Evolutionary conservation across 2,329 filamentous ascomycete genomes (phyloP).

Genomic region (Aschersonia sp.): DNA sequence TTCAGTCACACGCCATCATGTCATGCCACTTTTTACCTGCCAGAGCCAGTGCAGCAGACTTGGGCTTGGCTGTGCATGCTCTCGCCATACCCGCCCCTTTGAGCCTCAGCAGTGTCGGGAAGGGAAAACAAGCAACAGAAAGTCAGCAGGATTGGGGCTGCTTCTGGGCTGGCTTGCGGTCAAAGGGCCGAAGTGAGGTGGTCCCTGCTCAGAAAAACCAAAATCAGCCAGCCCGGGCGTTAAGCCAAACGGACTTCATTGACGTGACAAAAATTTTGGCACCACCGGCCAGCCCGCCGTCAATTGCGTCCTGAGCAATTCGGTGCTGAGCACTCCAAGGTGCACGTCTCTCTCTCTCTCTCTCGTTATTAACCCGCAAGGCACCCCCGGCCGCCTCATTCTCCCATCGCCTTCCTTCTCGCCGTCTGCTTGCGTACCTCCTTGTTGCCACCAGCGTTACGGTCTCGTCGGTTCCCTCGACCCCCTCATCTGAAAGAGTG

Average conservation of each 20-base stretch:
- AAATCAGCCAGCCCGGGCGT: not conserved
- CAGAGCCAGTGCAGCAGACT: not conserved
- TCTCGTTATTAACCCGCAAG: not conserved
- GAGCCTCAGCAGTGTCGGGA: not conserved
- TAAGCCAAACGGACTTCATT: not conserved
- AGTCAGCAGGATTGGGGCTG: too few species aligned
- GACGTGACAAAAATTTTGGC: too few species aligned
- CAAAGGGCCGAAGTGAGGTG: not conserved
- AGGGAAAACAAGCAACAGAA: not conserved
- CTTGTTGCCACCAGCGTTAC: not conserved
- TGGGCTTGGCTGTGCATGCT: not conserved
- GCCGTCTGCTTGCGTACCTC: too few species aligned
- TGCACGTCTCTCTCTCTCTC: not conserved
- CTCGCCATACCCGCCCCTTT: slow-evolving; percentile 1
- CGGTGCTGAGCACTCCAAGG: not conserved
- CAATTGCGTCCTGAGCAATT: not conserved
- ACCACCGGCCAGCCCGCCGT: not conserved
- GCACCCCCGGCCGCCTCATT: not conserved
- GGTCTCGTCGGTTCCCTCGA: too few species aligned
- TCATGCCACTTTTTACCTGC: slow-evolving; percentile 20
- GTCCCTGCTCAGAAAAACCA: not conserved
- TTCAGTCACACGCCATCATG: slow-evolving; percentile 14
- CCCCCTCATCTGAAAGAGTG: too few species aligned
- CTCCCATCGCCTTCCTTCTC: not conserved
- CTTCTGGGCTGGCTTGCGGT: too few species aligned